Base-by-base conservation (phyloP, 176 grass and related monocot genomes). In the Dactylis glomerata region DNA sequence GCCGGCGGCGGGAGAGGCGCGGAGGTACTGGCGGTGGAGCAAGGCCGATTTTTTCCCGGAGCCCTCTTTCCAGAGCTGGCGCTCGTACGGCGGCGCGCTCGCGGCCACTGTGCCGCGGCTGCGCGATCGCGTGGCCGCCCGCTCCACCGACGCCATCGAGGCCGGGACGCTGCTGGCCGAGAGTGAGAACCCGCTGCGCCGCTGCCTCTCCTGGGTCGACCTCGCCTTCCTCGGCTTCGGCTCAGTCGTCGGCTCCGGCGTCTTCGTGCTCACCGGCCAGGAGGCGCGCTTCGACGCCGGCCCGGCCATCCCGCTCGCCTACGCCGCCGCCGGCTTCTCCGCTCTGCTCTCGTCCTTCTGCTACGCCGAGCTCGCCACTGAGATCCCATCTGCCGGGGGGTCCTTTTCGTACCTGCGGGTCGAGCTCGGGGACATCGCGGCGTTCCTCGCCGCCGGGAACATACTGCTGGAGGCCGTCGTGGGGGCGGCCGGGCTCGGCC, bases 161-260 rank as follows among this genome's bases (percentile, higher is more conserved):
- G 70, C 70, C 41, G 42, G 70, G 26, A 73, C 70, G 24, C 70
- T 73, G 42, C 70, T 19, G 1, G 70, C 70, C 6, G 70, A 73
- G 70, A 73, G 70, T 42, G 70, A 73, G 70, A 73, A 73, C 42
- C 42, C 70, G 42, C 70, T 73, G 24, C 70, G 70, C 41, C 70
- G 70, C 70, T 73, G 70, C 70, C 70, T 73, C 26, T 49, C 70
- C 15, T 73, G 70, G 70, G 70, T 73, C 42, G 70, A 73, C 70
- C 70, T 73, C 70, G 70, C 70, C 70, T 73, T 73, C 70, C 70
- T 73, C 70, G 70, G 70, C 7, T 73, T 49, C 70, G 70, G 70
- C 24, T 73, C 70, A 41, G 70, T 73, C 70, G 70, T 73, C 15
- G 70, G 70, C 26, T 73, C 70, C 42, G 70, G 70, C 8, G 70